Evolutionary conservation across 495 filamentous ascomycete species (phyloP), one percentile per base, ranked within the genome.

Genomic region (Hypomontagnella submonticulosa): DNA sequence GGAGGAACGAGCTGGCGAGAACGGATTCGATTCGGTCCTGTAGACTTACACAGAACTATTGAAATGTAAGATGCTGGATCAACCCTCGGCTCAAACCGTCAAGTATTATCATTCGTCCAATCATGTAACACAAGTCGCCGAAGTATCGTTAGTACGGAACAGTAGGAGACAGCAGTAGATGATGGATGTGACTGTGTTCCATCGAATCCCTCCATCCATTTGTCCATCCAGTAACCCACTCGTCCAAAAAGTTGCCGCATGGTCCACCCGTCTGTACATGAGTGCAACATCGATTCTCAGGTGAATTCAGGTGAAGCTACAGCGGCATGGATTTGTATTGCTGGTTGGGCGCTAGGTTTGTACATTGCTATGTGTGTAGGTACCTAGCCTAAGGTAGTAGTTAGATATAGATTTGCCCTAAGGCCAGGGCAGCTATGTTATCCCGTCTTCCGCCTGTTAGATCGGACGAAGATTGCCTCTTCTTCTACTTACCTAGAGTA

Each of bases 271-370:
- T 33, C 52, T 38, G 54, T 59, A 69, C 42, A 63, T 49, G 53
- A 68, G 20, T 62, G 66, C 60, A 60, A 69, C 66, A 16, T 61
- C 66, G 49, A 69, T 57, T 64, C 51, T 69, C 66, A 69, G 66
- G 66, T 69, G 66, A 69, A 69, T 69, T 69, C 66, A 69, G 66
- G 66, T 69, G 66, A 69, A 69, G 66, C 60, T 69, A 63, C 65
- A 50, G 56, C 52, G 48, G 48, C 66, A 60, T 49, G 63, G 48
- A 55, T 38, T 30, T 27, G 44, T 66, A 37, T 20, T 42, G 30
- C 23, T 43, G 57, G 41, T 58, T 41, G 53, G 46, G 34, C 49
- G 30, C 32, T 62, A 62, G 18, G 30, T 46, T 13, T 33, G 32
- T 49, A 30, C 23, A 20, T 7, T 10, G 36, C 23, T 43, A 12